A percentile compares a stretch with the other conserved stretches of the same genome.
These are phyloP conservation scores for Kernera saxatilis DNA, from an alignment of 345 rosid species.

Conservation along the genomic window DNA sequence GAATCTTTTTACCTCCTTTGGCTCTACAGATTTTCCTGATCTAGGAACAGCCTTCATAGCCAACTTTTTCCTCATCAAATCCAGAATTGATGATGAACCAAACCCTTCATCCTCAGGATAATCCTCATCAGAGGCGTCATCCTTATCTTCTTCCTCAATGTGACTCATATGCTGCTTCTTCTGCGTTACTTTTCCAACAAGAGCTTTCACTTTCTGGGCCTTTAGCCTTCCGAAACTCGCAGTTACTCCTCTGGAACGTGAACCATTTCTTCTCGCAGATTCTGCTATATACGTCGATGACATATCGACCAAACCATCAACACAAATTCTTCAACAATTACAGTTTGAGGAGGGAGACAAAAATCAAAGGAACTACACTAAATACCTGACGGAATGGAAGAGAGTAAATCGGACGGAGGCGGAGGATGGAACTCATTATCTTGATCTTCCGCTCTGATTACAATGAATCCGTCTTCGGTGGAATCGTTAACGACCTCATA, in stretches of 20 bases:
- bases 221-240: slow-evolving; percentile 53
- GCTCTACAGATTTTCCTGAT: slow-evolving; percentile 16
- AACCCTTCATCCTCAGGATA: slow-evolving; percentile 6
- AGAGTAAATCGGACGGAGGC: slow-evolving; percentile 14
- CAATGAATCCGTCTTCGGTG: slow-evolving; percentile 45
- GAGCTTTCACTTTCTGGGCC: slow-evolving; percentile 53
- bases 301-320: slow-evolving; percentile 3
- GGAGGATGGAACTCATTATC: slow-evolving; percentile 18
- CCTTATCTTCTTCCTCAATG: slow-evolving; percentile 20
- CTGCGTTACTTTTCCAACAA: slow-evolving; percentile 41
- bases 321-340: background rate
- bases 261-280: slow-evolving; percentile 24
- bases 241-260: slow-evolving; percentile 28
- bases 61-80: slow-evolving; percentile 27
- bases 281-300: background rate
- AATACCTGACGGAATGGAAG: slow-evolving; percentile 28
- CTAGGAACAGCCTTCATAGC: slow-evolving; percentile 20
- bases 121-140: background rate
- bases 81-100: slow-evolving; percentile 31
- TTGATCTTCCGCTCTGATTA: slow-evolving; percentile 31
- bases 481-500: slow-evolving; percentile 35
- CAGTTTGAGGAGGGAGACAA: background rate
- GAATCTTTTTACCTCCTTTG: background rate
- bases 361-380: background rate
- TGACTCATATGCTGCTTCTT: slow-evolving; percentile 29